Base-by-base conservation (phyloP, 805 yeast genomes). In the Candida nemodendra region DNA sequence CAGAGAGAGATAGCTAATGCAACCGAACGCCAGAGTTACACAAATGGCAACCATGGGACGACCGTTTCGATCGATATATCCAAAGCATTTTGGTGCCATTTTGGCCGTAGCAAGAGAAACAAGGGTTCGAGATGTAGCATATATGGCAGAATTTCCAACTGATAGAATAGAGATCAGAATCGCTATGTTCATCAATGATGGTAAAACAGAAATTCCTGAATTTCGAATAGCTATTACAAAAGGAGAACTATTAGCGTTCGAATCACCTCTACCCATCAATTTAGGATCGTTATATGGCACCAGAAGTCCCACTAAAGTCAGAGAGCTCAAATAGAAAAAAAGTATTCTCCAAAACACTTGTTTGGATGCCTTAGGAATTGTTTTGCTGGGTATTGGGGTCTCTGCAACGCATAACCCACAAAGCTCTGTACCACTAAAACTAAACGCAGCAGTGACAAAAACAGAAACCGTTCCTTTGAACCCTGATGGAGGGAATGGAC, bases 311-410 rank as follows among this genome's bases (percentile, higher is more conserved):
- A 74, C 57, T 36, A 75, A 43, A 7, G 68, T 57, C 36, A 73
- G 53, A n/a, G 73, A 64, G 21, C 69, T 57, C 31, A 74, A 51
- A 53, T 73, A 75, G 49, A 73, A 73, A 13, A 72, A 52, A 9
- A 69, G 55, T 27, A 74, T 66, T 65, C 79, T 70, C 79, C 79
- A 75, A 39, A 75, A 72, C 3, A 73, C 78, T 54, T 74, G 79
- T 46, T 73, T 74, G 7, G 76, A 71, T 17, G 79, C 79, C 28
- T 48, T 64, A 30, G 81, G 79, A 27, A 74, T 58, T 13, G 72
- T 53, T 44, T 65, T 68, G 54, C 73, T 55, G 40, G 79, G 78
- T 39, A 70, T 62, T 14, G 57, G 56, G 9, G 78, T 60, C 50
- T 74, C 80, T 23, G 75, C 71, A 31, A 72, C 68, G 17, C 79